Evolutionary conservation across 768 basidiomycete genomes (phyloP).

Genomic region (Russula sp.): DNA sequence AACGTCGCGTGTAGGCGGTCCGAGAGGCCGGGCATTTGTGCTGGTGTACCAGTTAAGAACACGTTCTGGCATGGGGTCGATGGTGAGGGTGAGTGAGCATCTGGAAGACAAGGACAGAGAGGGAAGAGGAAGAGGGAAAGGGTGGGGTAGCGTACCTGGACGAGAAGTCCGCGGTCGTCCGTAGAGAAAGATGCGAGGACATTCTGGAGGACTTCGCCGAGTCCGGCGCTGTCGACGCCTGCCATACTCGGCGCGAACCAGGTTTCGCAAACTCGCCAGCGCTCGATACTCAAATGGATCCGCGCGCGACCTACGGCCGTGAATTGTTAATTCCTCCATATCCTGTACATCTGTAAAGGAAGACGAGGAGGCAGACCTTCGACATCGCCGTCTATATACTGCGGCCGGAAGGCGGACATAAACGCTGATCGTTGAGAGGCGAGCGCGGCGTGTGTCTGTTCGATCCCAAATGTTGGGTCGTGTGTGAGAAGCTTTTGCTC

Average conservation of each 20-base stretch:
- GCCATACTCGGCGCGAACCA: slow-evolving; percentile 70
- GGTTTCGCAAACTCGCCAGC: slow-evolving; percentile 79
- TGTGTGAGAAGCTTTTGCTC: slow-evolving; percentile 78
- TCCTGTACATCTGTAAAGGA: background rate
- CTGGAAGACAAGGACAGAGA: background rate
- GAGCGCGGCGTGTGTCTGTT: slow-evolving; percentile 79
- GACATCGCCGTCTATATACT: slow-evolving; percentile 71
- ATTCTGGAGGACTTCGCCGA: slow-evolving; percentile 88
- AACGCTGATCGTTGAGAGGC: slow-evolving; percentile 78
- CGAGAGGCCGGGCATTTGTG: slow-evolving; percentile 66
- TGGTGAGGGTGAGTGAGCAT: too few relatives aligned
- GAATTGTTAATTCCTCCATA: slow-evolving; percentile 61
- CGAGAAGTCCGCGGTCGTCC: slow-evolving; percentile 65
- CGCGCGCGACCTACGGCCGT: slow-evolving; percentile 65
- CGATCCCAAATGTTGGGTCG: slow-evolving; percentile 80
- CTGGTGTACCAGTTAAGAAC: slow-evolving; percentile 82
- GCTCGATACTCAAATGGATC: slow-evolving; percentile 86
- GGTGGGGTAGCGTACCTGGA: slow-evolving; percentile 52
- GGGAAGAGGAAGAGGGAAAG: background rate
- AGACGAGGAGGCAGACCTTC: slow-evolving; percentile 44
- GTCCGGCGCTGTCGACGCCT: slow-evolving; percentile 84
- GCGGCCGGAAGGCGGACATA: slow-evolving; percentile 79
- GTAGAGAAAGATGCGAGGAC: slow-evolving; percentile 71
- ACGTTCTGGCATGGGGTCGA: slow-evolving; percentile 58
- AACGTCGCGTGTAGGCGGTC: slow-evolving; percentile 68